These are phyloP conservation scores for Gynostemma pentaphyllum DNA, from an alignment of 306 rosid genomes.

Conservation along the genomic window DNA sequence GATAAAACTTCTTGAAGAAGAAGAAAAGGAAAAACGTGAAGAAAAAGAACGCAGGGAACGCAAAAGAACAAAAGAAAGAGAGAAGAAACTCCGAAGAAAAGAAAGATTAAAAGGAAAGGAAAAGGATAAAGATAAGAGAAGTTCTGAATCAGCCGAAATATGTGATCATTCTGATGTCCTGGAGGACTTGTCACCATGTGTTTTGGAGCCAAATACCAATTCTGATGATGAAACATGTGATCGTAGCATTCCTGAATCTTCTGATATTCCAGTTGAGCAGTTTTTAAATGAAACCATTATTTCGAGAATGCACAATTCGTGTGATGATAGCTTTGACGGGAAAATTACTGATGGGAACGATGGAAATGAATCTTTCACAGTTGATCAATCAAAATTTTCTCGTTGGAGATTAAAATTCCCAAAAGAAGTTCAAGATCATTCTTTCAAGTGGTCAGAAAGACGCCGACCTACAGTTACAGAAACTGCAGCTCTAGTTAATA, in stretches of 20 bases:
- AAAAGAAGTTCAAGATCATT: slow-evolving; percentile 61
- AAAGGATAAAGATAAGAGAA: slow-evolving; percentile 49
- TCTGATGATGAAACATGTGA: slow-evolving; percentile 45
- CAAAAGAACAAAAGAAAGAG: slow-evolving; percentile 82
- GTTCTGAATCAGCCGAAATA: slow-evolving; percentile 35
- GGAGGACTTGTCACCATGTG: slow-evolving; percentile 41
- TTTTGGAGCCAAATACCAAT: slow-evolving; percentile 45
- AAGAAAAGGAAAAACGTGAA: slow-evolving; percentile 96
- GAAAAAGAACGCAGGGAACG: slow-evolving; percentile 98
- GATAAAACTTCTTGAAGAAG: slow-evolving; percentile 99
- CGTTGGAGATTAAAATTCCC: slow-evolving; percentile 41
- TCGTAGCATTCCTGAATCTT: slow-evolving; percentile 43
- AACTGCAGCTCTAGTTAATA: slow-evolving; percentile 29
- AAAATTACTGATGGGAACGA: slow-evolving; percentile 33
- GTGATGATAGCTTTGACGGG: slow-evolving; percentile 38
- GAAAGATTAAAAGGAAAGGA: slow-evolving; percentile 94
- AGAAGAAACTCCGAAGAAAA: slow-evolving; percentile 85
- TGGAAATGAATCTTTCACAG: slow-evolving; percentile 36
- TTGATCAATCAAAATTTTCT: slow-evolving; percentile 49
- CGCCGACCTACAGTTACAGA: slow-evolving; percentile 47
- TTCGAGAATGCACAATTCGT: slow-evolving; percentile 31
- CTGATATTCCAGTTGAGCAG: slow-evolving; percentile 38
- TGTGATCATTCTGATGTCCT: slow-evolving; percentile 37
- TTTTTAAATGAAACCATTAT: slow-evolving; percentile 25
- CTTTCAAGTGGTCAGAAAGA: slow-evolving; percentile 73